Evolutionary conservation across 129 eudicot species (phyloP), one percentile per base, ranked within the genome.

Genomic region (Centella asiatica): DNA sequence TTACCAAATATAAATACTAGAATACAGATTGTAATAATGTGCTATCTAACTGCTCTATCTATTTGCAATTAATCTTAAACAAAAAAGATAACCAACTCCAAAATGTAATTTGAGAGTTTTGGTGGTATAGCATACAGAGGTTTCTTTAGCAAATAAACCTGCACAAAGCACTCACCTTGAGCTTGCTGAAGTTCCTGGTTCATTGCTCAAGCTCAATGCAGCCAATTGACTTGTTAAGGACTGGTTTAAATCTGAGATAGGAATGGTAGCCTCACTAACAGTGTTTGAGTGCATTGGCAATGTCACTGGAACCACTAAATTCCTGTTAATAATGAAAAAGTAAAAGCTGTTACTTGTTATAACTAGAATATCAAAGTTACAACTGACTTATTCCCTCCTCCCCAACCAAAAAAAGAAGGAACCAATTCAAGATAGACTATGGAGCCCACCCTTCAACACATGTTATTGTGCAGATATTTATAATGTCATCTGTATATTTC

Each of bases 301-400:
- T 31, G 76, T 71, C 74, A 74, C 53, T 5, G 96, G 93, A 67
- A 83, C 64, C 36, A 34, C 77, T 50, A 69, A 50, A 57, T 76
- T 63, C 75, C 95, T 87, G 39, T 39, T 11, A n/a, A n/a, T n/a
- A n/a, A n/a, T n/a, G n/a, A 4, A 1, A n/a, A 34, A 10, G 27
- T 17, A 24, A 2, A 7, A 10, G 18, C 40, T 28, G 3, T 2
- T 1, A 7, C 1, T 33, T 7, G 0, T 2, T 27, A 8, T 3
- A 10, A 10, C 49, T 12, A 44, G 17, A 44, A 18, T 7, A 44
- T 44, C 3, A 34, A 8, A 34, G 4, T 34, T 3, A 34, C 39
- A 34, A 34, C 39, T 34, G 39, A 34, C 3, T 18, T 49, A 7
- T 49, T 19, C n/a, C 8, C n/a, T n/a, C 11, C 60, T 54, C 7